Conservation (phyloP, 768 basidiomycete genomes). For the Mycena belliarum region DNA sequence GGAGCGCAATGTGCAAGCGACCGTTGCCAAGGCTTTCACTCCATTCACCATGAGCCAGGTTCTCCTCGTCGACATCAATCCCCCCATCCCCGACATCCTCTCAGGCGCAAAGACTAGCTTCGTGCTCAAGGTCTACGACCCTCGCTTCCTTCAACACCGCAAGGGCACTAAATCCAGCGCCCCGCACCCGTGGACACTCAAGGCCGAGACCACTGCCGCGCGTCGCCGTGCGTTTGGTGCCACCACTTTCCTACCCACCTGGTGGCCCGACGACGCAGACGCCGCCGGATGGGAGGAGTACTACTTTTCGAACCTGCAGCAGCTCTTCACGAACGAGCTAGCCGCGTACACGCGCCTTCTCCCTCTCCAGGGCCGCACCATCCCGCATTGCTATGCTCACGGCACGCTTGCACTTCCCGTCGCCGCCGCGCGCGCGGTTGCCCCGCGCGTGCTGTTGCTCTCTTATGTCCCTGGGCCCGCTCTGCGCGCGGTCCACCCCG, state of each 20-base stretch:
- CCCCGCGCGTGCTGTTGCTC: constrained; percentile 19
- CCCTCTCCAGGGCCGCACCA: constrained; percentile 17
- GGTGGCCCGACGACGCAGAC: constrained; percentile 21
- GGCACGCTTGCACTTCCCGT: constrained; percentile 11
- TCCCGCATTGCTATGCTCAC: constrained; percentile 17
- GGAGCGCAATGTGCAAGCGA: constrained; percentile 15
- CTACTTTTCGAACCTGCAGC: constrained; percentile 14
- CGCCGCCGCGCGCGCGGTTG: constrained; percentile 12
- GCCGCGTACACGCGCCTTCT: constrained; percentile 16
- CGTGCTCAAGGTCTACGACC: constrained; percentile 22
- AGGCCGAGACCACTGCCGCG: constrained; percentile 18
- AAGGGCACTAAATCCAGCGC: constrained; percentile 15
- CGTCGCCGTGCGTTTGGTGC: constrained; percentile 14
- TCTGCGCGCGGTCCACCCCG: constrained; percentile 15
- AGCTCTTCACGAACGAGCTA: constrained; percentile 17
- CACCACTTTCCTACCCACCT: constrained; percentile 7
- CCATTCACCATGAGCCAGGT: constrained; percentile 25
- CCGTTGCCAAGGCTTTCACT: constrained; percentile 20
- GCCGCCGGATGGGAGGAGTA: constrained; percentile 21
- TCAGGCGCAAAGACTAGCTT: constrained; percentile 2
- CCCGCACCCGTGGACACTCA: constrained; percentile 21
- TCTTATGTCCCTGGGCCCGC: constrained; percentile 15
- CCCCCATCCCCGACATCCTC: constrained; percentile 13
- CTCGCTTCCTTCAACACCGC: constrained; percentile 19
- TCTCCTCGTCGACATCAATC: constrained; percentile 18